Percentiles rank a stretch among this genome's conserved stretches.
Evolutionary conservation across 176 grass and related monocot species (phyloP).

Genomic region (Ensete ventricosum): DNA sequence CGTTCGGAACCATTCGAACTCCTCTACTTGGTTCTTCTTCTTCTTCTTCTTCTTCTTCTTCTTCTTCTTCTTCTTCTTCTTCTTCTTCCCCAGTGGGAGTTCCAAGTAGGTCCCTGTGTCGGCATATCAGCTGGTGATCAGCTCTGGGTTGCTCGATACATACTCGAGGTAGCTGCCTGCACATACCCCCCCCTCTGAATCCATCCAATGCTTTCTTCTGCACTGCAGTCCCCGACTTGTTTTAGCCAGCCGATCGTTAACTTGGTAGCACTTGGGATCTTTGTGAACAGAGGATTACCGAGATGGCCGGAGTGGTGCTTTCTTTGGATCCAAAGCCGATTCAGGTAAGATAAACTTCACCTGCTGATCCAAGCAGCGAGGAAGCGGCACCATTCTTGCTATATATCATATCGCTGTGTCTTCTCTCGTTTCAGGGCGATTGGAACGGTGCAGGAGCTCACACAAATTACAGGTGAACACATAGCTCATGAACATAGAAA

Average conservation of each 20-base stretch:
- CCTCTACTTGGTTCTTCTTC: too few species aligned
- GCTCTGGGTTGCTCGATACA: conserved; percentile 70
- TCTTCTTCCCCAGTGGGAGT: conserved; percentile 55
- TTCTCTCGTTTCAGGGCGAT: conserved; percentile 35
- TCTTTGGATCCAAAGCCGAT: conserved; percentile 79
- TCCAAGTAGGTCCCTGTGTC: conserved; percentile 68
- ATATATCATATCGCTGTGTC: too few species aligned
- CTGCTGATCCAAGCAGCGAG: background rate
- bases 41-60: too few species aligned
- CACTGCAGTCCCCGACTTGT: background rate
- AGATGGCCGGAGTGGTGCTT: conserved; percentile 58
- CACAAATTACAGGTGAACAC: conserved; percentile 65
- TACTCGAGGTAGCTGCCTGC: conserved; percentile 54
- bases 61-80: background rate
- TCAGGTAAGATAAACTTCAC: conserved; percentile 25
- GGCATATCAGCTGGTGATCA: conserved; percentile 56
- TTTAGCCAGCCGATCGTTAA: background rate
- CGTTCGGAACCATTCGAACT: background rate
- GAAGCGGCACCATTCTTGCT: background rate
- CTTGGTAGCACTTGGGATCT: background rate
- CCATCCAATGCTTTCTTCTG: background rate
- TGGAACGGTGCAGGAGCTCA: conserved; percentile 91
- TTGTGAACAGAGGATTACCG: conserved; percentile 57
- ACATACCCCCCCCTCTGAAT: too few species aligned
- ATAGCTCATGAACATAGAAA: background rate